These are phyloP conservation scores for Epichloe aotearoae DNA, from an alignment of 2,329 filamentous ascomycete genomes.

Conservation along the genomic window DNA sequence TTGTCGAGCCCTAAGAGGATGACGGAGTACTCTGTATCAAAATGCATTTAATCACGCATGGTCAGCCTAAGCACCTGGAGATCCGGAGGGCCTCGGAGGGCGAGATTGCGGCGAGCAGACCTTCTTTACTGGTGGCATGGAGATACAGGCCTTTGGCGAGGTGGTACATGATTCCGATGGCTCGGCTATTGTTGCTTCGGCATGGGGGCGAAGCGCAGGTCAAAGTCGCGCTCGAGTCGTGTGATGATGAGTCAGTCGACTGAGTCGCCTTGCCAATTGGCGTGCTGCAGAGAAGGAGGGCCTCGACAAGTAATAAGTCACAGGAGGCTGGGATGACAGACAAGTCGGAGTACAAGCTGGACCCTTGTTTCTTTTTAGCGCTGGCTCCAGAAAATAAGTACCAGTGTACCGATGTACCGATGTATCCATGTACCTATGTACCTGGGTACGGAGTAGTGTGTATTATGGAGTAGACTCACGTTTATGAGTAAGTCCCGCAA, in stretches of 20 bases:
- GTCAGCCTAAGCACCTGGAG: neutral
- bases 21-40: conserved; percentile 72
- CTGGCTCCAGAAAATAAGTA: too few relatives aligned
- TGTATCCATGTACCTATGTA: too few relatives aligned
- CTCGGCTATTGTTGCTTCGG: neutral
- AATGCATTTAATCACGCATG: neutral
- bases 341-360: neutral
- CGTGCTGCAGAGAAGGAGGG: too few relatives aligned
- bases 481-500: too few relatives aligned
- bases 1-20: conserved; percentile 96
- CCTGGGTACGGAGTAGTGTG: too few relatives aligned
- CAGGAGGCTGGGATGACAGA: too few relatives aligned
- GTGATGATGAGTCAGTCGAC: too few relatives aligned
- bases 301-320: too few relatives aligned
- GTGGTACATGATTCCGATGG: conserved; percentile 62
- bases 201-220: conserved; percentile 1
- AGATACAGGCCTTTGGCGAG: conserved; percentile 89
- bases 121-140: conserved; percentile 94
- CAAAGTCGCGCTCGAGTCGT: neutral
- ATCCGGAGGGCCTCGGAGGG: neutral
- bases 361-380: neutral
- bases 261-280: too few relatives aligned
- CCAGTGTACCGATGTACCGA: too few relatives aligned
- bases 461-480: too few relatives aligned
- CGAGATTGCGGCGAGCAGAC: conserved; percentile 28